Percentiles rank a stretch among this genome's conserved stretches.
These are phyloP conservation scores for Aspergillus fumigatus DNA, from an alignment of 2,329 filamentous ascomycete genomes.

Conservation along the genomic window DNA sequence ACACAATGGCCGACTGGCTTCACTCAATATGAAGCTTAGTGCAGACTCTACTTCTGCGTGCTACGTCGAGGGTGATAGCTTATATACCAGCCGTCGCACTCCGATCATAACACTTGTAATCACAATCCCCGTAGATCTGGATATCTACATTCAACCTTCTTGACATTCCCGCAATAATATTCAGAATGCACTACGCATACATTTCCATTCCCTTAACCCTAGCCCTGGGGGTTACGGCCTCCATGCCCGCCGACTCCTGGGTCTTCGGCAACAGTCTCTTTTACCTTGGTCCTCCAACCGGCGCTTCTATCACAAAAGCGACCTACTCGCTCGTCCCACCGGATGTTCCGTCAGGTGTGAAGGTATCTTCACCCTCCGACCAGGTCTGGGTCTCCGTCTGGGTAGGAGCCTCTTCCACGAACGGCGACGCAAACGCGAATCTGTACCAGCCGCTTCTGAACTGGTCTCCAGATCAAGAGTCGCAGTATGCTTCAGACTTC, in stretches of 20 bases:
- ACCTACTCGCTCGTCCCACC: slow-evolving; percentile 16
- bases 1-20: too few species aligned
- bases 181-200: slow-evolving; percentile 9
- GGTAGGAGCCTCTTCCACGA: slow-evolving; percentile 11
- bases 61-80: too few species aligned
- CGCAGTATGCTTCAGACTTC: slow-evolving; percentile 7
- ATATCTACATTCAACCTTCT: not conserved
- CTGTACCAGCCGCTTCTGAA: slow-evolving; percentile 17
- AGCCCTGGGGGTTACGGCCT: slow-evolving; percentile 3
- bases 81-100: too few species aligned
- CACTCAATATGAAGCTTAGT: too few species aligned
- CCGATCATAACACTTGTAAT: not conserved
- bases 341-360: slow-evolving; percentile 4
- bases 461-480: slow-evolving; percentile 16
- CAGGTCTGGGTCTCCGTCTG: slow-evolving; percentile 17
- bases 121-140: slow-evolving; percentile 1
- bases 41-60: too few species aligned
- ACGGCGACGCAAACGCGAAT: slow-evolving; percentile 6
- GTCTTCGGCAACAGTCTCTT: slow-evolving; percentile 14
- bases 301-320: slow-evolving; percentile 15
- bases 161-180: not conserved
- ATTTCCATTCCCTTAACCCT: slow-evolving; percentile 2
- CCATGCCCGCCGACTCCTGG: slow-evolving; percentile 10
- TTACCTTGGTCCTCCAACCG: slow-evolving; percentile 14
- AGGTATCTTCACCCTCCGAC: slow-evolving; percentile 4